Evolutionary conservation across 139 green algal genomes (phyloP), one percentile per base, ranked within the genome.

Genomic region (Microglena sp.): DNA sequence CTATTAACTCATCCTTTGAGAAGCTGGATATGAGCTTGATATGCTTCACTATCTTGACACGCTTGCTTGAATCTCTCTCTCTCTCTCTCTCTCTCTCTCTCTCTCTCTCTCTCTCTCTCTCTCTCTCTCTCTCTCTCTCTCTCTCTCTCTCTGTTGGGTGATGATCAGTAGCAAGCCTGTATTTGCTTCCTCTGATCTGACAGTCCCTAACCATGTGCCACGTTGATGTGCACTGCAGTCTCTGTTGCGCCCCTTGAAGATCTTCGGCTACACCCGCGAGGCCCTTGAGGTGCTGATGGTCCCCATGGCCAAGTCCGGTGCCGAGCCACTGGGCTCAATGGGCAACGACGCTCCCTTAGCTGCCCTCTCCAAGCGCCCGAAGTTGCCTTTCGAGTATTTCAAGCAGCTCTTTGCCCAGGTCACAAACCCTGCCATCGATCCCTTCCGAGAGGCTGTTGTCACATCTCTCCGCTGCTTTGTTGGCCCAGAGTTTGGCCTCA

Each of bases 351-450:
- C 90, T 0, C 81, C 92, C 2, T 82, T 97, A 69, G 87, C 92
- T 0, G 83, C 75, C 34, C 88, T 98, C 56, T 88, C 69, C 50
- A 53, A 85, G 29, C 73, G 87, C 26, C 85, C 87, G 22, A 91
- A 90, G 76, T 78, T 90, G 70, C 72, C 86, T 21, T 91, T 81
- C 54, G 92, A 98, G 76, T 97, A 97, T 81, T 97, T 97, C 80
- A 97, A 97, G 82, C 87, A 97, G 86, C 77, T 96, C 1, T 97
- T 97, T 66, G 92, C 92, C 7, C 90, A 96, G 85, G 92, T 97
- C 57, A 97, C 92, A 59, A 97, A 97, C 78, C 92, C 92, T 1
- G 88, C 92, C 55, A 96, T 97, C 55, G 92, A 97, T 71, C 92
- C 92, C 21, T 94, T 97, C 68, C 84, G 92, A 46, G 92, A 97